A percentile compares a stretch with the other conserved stretches of the same genome.
Conservation (phyloP, 2,329 filamentous ascomycete species). For the Chaetomium olivaceum region DNA sequence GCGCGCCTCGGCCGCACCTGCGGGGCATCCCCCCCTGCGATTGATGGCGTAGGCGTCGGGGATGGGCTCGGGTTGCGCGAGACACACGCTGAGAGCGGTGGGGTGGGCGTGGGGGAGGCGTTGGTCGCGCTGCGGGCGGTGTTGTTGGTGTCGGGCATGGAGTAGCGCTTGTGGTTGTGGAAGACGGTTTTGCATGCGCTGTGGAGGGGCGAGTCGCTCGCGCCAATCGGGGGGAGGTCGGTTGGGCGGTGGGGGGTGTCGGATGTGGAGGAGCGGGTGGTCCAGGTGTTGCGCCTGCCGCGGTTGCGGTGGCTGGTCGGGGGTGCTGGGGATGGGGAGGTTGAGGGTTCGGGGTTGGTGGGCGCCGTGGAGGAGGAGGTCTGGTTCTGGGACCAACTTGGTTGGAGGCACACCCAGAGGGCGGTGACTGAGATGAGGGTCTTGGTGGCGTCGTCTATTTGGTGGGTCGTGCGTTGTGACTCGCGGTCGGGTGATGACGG, state of each 20-base stretch:
- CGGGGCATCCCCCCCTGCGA: slow-evolving; percentile 24
- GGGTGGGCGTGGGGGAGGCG: neutral
- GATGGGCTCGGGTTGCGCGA: slow-evolving; percentile 28
- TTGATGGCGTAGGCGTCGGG: slow-evolving; percentile 24
- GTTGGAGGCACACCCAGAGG: slow-evolving; percentile 52
- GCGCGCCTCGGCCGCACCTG: slow-evolving; percentile 40
- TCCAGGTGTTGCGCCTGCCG: slow-evolving; percentile 31
- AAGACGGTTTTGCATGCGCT: neutral
- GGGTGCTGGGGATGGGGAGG: neutral
- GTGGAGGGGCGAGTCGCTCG: neutral
- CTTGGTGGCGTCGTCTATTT: slow-evolving; percentile 48
- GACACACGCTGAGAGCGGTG: neutral
- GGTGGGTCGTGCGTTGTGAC: slow-evolving; percentile 39
- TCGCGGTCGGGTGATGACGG: slow-evolving; percentile 21
- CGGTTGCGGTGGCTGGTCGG: slow-evolving; percentile 9
- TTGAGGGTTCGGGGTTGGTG: neutral
- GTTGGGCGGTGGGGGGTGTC: slow-evolving; percentile 14
- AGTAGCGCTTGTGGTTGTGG: slow-evolving; percentile 17
- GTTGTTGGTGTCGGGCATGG: slow-evolving; percentile 13
- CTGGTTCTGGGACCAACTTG: slow-evolving; percentile 40
- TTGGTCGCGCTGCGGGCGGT: neutral
- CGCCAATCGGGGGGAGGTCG: neutral
- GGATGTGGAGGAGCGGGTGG: slow-evolving; percentile 22
- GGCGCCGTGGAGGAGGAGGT: neutral
- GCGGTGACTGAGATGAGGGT: slow-evolving; percentile 54